Conservation (phyloP, 768 basidiomycete species). For the Lactarius quietus region DNA sequence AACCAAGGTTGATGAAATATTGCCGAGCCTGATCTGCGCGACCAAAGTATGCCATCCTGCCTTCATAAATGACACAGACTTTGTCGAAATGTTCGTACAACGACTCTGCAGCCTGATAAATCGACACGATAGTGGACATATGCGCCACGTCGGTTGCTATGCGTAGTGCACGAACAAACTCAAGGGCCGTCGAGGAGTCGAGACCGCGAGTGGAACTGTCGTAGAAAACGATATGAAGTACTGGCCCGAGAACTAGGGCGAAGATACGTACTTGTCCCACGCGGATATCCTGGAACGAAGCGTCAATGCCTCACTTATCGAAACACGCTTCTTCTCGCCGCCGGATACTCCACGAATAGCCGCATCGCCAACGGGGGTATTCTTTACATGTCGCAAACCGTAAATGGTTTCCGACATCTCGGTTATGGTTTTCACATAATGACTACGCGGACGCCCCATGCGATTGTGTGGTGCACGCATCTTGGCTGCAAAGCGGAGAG, state of each 20-base stretch:
- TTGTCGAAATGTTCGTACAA: constrained; percentile 71
- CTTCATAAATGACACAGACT: constrained; percentile 74
- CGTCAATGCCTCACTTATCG: constrained; percentile 69
- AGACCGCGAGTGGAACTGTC: constrained; percentile 47
- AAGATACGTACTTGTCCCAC: constrained; percentile 65
- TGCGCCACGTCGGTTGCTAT: constrained; percentile 47
- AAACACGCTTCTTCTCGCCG: constrained; percentile 76
- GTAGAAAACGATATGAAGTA: neutral
- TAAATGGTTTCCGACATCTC: constrained; percentile 65
- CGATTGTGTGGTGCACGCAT: constrained; percentile 64
- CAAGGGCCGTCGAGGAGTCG: constrained; percentile 55
- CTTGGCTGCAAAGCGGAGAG: constrained; percentile 63
- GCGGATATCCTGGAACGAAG: constrained; percentile 57
- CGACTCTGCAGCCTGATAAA: constrained; percentile 80
- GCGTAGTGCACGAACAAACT: constrained; percentile 56
- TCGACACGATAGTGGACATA: constrained; percentile 65
- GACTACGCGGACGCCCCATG: constrained; percentile 41
- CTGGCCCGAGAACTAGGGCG: neutral
- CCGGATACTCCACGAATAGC: constrained; percentile 71
- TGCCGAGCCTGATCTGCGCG: constrained; percentile 57
- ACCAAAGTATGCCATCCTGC: constrained; percentile 73
- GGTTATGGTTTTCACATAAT: constrained; percentile 41
- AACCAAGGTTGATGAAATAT: constrained; percentile 72
- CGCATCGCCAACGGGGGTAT: constrained; percentile 76
- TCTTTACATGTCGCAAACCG: constrained; percentile 66